Evolutionary conservation across 805 yeast species (phyloP), one percentile per base, ranked within the genome.

Genomic region (Alloascoidea hylecoeti): DNA sequence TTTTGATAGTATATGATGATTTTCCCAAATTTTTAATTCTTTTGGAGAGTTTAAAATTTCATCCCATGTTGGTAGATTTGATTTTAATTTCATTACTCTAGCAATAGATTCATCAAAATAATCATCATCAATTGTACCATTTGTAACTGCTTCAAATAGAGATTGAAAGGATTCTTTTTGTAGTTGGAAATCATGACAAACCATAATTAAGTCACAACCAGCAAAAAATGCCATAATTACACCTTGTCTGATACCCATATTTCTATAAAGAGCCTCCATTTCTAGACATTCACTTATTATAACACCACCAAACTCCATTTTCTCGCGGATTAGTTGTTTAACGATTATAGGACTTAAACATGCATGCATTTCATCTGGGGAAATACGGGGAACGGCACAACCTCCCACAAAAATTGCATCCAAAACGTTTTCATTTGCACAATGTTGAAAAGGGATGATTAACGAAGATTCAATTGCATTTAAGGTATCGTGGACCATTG

Each of bases 191-290:
- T 72, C 72, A 45, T 72, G 75, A 49, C 81, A 75, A 16, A 75
- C 75, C 64, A 75, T 61, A 5, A 75, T 71, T 42, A 75, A 56
- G 49, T 75, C 81, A 53, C 81, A 75, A 3, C 80, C 76, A 4
- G 79, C 81, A 37, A 65, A 63, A n/a, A 73, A 56, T 2, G 80
- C 76, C 47, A 72, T 58, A 4, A 72, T 66, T 1, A 74, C 76
- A 5, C 80, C 81, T 50, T 75, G 81, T n/a, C 76, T 73, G 28
- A 75, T 58, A 3, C 81, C 81, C 37, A 74, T 67, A n/a, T 72
- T 70, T 39, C 71, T 75, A 49, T 71, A 70, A 16, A 75, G 55
- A 1, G 78, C 72, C 41, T 74, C 80, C 71, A 75, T 63, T 48
- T 74, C 78, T 36, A 75, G 55, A 46, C 81, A 75, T 46, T 75